These are phyloP conservation scores for Macadamia tetraphylla DNA, from an alignment of 164 flowering plant species.

Conservation along the genomic window DNA sequence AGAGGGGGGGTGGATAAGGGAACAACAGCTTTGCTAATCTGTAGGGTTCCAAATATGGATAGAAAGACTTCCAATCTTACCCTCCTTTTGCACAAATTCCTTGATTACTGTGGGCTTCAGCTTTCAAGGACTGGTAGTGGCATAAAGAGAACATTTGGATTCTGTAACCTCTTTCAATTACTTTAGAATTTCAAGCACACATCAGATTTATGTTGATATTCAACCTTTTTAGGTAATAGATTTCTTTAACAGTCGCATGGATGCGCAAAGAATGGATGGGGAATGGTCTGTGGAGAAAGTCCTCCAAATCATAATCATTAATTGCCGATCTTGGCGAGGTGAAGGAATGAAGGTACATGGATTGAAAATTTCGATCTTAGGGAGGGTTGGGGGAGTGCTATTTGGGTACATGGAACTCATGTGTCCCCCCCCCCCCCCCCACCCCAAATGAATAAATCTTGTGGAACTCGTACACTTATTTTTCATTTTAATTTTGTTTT, in stretches of 20 bases:
- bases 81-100: too few relatives aligned
- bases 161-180: too few relatives aligned
- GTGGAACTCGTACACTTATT: background rate
- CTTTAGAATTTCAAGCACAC: too few relatives aligned
- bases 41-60: too few relatives aligned
- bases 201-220: background rate
- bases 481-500: background rate
- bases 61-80: too few relatives aligned
- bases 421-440: background rate
- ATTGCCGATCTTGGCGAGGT: constrained; percentile 95
- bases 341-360: constrained; percentile 90
- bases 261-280: constrained; percentile 69
- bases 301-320: constrained; percentile 68
- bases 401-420: background rate
- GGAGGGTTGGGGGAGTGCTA: background rate
- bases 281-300: constrained; percentile 97
- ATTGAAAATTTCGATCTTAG: background rate
- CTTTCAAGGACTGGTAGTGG: too few relatives aligned
- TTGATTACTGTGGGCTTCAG: too few relatives aligned
- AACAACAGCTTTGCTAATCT: too few relatives aligned
- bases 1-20: too few relatives aligned
- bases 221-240: constrained; percentile 62
- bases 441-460: background rate
- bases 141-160: too few relatives aligned
- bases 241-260: constrained; percentile 91